Conservation (phyloP, 106 monocot species). For the Vanilla planifolia region DNA sequence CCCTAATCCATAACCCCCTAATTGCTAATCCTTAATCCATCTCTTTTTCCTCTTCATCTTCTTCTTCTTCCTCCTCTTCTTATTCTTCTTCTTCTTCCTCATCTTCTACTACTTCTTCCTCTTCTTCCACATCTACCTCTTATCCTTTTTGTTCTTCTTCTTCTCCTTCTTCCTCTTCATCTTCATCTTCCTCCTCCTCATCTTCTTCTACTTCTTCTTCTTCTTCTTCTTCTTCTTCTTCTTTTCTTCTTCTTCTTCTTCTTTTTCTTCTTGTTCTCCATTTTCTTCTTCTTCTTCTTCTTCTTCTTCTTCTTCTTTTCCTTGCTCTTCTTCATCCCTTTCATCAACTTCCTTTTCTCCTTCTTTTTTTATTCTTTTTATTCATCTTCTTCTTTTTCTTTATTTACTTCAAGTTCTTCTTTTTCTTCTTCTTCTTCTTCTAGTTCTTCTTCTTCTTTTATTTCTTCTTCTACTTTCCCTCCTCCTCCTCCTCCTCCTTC, state of each 20-base stretch:
- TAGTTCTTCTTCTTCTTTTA: not conserved
- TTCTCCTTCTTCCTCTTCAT: not conserved
- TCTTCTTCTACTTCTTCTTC: not conserved
- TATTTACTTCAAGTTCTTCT: not conserved
- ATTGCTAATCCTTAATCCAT: too few species aligned
- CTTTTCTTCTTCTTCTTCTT: not conserved
- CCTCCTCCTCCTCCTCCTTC: too few species aligned
- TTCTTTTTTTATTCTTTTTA: too few species aligned
- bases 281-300: not conserved
- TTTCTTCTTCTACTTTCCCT: too few species aligned
- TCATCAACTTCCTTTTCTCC: too few species aligned
- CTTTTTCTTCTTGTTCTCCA: too few species aligned
- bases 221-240: not conserved
- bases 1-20: not conserved
- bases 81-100: too few species aligned
- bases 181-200: too few species aligned
- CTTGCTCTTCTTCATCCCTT: not conserved
- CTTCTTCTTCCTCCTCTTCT: not conserved
- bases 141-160: too few species aligned
- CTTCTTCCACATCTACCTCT: too few species aligned
- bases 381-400: too few species aligned
- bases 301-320: not conserved
- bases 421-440: not conserved
- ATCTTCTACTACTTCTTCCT: too few species aligned
- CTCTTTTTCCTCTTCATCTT: not conserved